Evolutionary conservation across 768 basidiomycete genomes (phyloP), one percentile per base, ranked within the genome.

Genomic region (Collybia mongolica): DNA sequence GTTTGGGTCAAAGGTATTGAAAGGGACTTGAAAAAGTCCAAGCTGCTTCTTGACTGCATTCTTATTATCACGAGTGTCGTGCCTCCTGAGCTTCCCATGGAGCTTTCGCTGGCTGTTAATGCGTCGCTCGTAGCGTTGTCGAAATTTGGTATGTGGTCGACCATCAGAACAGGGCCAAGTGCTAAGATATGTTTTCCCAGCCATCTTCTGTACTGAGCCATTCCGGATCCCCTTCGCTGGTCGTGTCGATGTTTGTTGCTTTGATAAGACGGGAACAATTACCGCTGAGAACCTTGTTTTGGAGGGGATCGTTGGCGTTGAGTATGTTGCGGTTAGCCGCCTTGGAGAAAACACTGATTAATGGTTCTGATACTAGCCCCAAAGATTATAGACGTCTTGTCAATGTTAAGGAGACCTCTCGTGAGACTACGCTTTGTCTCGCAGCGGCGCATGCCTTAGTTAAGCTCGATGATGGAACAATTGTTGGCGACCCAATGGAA

Each of bases 401-500:
- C 9, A 75, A 90, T 39, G 89, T 98, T 46, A 88, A 85, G 58
- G 81, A 89, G 49, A 81, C 87, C 5, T 72, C 80, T 1, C 76
- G 81, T 43, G 86, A 92, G 56, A 98, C 97, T 0, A 91, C 84
- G 3, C 72, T 88, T 0, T 90, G 92, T 55, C 83, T 99, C 19
- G 96, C 96, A 18, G 85, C 94, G 7, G 95, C 97, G 1, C 97
- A 99, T 61, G 96, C 97, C 0, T 74, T 99, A 9, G 97, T 98
- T 35, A 79, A 89, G 41, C 77, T 99, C 20, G 96, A 99, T 58
- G 96, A 98, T 59, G 96, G 93, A 7, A 87, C 86, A 1, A 73
- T 95, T 32, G 95, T 98, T 38, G 97, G 97, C 3, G 97, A 99
- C 65, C 97, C 97, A 0, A 99, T 99, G 97, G 97, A 99, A 70